Base-by-base conservation (phyloP, 768 basidiomycete genomes). In the Trametopsis cervina region DNA sequence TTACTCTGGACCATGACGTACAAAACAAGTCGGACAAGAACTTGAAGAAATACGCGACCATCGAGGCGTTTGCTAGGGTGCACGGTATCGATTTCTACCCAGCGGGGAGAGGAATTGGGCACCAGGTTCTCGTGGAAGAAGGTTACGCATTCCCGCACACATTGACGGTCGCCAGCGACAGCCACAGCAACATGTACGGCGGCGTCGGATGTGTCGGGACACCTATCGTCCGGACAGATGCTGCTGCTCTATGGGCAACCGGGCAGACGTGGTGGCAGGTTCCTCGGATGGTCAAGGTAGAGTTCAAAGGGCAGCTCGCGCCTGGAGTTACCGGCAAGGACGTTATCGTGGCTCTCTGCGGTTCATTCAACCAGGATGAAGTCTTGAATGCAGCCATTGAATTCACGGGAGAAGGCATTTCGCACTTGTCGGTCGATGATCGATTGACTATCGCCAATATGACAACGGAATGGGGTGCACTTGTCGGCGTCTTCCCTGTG, bases 241-340 rank as follows among this genome's bases (percentile, higher is more conserved):
- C 89, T 18, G 92, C 92, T 0, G 95, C 88, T 18, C 76, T 99
- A 10, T 99, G 96, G 96, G 92, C 96, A 11, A 98, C 96, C 0
- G 93, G 94, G 18, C 90, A 88, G 64, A 98, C 96, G 1, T 99
- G 96, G 96, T 98, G 95, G 96, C 96, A 98, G 68, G 85, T 99
- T 26, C 96, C 96, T 12, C 80, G 91, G 3, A 93, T 97, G 79
- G 80, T 99, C 63, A 92, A 89, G 51, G 95, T 98, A 52, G 92
- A 96, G 58, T 72, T 99, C 42, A 78, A 75, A 49, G 95, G 95
- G 4, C 72, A 69, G 51, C 77, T 98, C 0, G 75, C 86, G 0
- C 79, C 85, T 0, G 96, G 96, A 3, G 95, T 98, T 1, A 94
- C 92, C 0, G 96, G 96, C 26, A 99, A 99, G 66, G 96, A 99